Conservation (phyloP, 2,329 filamentous ascomycete species). For the Aspergillus novoparasiticus region DNA sequence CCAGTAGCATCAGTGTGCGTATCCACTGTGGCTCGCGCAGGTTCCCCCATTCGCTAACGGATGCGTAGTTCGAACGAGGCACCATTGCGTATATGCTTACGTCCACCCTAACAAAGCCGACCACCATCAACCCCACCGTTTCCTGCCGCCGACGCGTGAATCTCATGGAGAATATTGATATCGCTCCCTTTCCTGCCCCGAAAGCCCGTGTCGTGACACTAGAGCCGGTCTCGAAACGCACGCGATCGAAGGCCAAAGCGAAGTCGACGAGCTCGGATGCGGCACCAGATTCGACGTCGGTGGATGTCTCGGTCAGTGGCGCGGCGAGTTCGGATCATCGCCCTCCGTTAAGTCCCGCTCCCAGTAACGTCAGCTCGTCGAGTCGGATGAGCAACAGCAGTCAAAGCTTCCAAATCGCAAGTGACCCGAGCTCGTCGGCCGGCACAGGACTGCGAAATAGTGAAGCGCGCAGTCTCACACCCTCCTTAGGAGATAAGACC, state of each 20-base stretch:
- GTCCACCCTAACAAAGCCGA: slow-evolving; percentile 85
- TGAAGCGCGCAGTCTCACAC: slow-evolving; percentile 53
- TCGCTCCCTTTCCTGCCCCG: slow-evolving; percentile 72
- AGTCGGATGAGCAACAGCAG: slow-evolving; percentile 69
- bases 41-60: slow-evolving; percentile 10
- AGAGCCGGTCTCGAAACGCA: slow-evolving; percentile 77
- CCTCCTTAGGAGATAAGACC: slow-evolving; percentile 67
- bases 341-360: slow-evolving; percentile 51
- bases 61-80: slow-evolving; percentile 82
- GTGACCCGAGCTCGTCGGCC: slow-evolving; percentile 44
- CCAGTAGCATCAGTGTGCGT: slow-evolving; percentile 91
- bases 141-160: slow-evolving; percentile 80
- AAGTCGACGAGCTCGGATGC: slow-evolving; percentile 49
- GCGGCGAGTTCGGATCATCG: slow-evolving; percentile 35
- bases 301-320: slow-evolving; percentile 48
- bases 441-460: slow-evolving; percentile 47
- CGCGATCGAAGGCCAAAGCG: slow-evolving; percentile 58
- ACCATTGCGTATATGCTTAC: slow-evolving; percentile 90
- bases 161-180: slow-evolving; percentile 80
- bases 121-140: slow-evolving; percentile 76
- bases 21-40: background rate
- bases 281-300: slow-evolving; percentile 48
- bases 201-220: slow-evolving; percentile 82
- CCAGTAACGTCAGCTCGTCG: slow-evolving; percentile 72
- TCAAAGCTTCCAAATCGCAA: slow-evolving; percentile 57